phyloP scores from a whole-genome alignment of 129 eudicot genomes.

The Flaveria sonorensis region DNA sequence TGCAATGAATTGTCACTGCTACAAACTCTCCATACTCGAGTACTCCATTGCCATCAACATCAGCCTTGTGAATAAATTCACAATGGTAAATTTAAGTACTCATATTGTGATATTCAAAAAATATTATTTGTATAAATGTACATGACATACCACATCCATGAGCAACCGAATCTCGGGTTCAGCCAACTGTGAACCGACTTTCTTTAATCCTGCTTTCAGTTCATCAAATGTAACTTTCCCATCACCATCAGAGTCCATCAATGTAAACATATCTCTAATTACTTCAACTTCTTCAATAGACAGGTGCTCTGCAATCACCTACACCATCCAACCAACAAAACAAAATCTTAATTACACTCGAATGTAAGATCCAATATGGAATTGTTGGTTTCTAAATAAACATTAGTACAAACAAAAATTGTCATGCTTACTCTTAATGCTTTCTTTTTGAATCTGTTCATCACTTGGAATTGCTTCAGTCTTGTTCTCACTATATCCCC shows the following conservation, averaged over 20 bases:
- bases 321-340: conserved; percentile 28
- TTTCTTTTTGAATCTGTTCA: conserved; percentile 94
- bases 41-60: conserved; percentile 93
- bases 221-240: conserved; percentile 93
- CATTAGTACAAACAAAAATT: neutral
- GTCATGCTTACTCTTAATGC: conserved; percentile 75
- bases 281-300: conserved; percentile 91
- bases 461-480: conserved; percentile 86
- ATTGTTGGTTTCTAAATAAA: neutral
- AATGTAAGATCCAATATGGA: neutral
- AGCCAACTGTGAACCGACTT: conserved; percentile 95
- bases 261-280: conserved; percentile 79
- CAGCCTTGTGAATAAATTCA: conserved; percentile 53
- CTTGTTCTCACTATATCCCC: conserved; percentile 95
- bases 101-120: neutral
- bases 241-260: conserved; percentile 92
- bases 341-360: conserved; percentile 4
- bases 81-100: conserved; percentile 19
- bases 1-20: conserved; percentile 95
- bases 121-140: neutral
- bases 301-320: conserved; percentile 98
- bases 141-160: conserved; percentile 84
- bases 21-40: conserved; percentile 98
- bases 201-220: conserved; percentile 70
- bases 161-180: conserved; percentile 94